phyloP scores from a whole-genome alignment of 495 filamentous ascomycete species.

The Aspergillus incahuasiensis region DNA sequence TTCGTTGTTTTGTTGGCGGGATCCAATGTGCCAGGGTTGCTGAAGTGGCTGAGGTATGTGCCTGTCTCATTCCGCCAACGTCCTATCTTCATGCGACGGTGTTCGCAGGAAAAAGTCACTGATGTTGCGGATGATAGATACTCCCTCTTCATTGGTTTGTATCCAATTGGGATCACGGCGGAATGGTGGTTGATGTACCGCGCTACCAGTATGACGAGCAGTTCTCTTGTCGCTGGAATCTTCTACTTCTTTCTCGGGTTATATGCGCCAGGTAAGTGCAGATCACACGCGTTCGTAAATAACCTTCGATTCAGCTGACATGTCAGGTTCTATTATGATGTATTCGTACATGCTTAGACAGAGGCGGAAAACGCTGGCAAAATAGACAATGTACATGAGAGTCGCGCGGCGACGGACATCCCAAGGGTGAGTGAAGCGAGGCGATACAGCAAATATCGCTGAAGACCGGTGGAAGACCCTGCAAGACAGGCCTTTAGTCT shows the following conservation, averaged over 20 bases:
- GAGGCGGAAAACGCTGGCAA: slow-evolving; percentile 51
- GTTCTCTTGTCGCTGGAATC: slow-evolving; percentile 19
- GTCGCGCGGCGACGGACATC: neutral
- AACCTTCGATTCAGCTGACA: neutral
- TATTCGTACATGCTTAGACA: slow-evolving; percentile 81
- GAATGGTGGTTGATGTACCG: slow-evolving; percentile 48
- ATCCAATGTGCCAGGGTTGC: slow-evolving; percentile 24
- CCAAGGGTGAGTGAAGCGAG: neutral
- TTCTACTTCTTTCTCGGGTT: slow-evolving; percentile 49
- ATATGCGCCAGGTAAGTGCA: slow-evolving; percentile 64
- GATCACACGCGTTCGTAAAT: neutral
- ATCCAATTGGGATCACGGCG: slow-evolving; percentile 49
- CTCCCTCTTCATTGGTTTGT: slow-evolving; percentile 29
- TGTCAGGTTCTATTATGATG: slow-evolving; percentile 66
- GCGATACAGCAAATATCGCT: no score
- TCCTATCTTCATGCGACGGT: no score
- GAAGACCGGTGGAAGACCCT: neutral
- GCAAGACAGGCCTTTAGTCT: no score
- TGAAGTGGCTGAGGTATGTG: slow-evolving; percentile 41
- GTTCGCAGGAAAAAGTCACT: no score
- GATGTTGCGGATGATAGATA: slow-evolving; percentile 23
- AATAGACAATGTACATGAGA: neutral
- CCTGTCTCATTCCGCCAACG: no score
- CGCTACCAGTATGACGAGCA: slow-evolving; percentile 24
- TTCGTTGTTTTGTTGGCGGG: slow-evolving; percentile 38